Evolutionary conservation across 345 rosid species (phyloP), one percentile per base, ranked within the genome.

Genomic region (Noccaea bulbosa): DNA sequence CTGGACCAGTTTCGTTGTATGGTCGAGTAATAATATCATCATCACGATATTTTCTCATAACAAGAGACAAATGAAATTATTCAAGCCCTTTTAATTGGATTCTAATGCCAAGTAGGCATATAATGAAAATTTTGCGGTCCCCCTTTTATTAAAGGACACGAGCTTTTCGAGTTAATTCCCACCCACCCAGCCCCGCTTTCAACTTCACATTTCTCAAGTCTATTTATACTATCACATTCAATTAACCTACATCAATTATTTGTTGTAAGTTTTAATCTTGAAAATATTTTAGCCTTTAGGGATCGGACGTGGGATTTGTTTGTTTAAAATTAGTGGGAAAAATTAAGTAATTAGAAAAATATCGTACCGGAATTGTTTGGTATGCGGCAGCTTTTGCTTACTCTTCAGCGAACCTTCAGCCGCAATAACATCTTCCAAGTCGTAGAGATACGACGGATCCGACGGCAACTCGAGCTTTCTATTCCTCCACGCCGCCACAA

Each of bases 301-400:
- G 20, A 48, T 39, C 53, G 67, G 48, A n/a, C 45, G 67, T 66
- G 67, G 10, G 53, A 32, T 48, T 37, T 46, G 12, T 17, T 56
- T 53, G 20, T 44, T 44, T 2, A 20, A 14, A 9, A 11, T 8
- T 30, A 22, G 45, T 17, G 8, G 12, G 8, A 38, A 11, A 70
- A 32, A 22, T 39, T 15, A n/a, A 55, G 11, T 16, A 27, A 15
- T 3, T 53, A 22, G 48, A n/a, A 14, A 40, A 49, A 38, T 48
- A 2, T 79, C 91, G 67, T 48, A 90, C 99, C 93, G 80, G 76
- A 84, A 86, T 32, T 94, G 89, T 58, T 83, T 77, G 75, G 82
- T 81, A 16, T 84, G 97, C 1, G 99, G 95, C 58, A 94, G 69
- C 63, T 62, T 80, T 77, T 91, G 93, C 82, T 91, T 91, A 78